Evolutionary conservation across 202 grass and related monocot species (phyloP), one percentile per base, ranked within the genome.

Genomic region (Alloteropsis angusta): DNA sequence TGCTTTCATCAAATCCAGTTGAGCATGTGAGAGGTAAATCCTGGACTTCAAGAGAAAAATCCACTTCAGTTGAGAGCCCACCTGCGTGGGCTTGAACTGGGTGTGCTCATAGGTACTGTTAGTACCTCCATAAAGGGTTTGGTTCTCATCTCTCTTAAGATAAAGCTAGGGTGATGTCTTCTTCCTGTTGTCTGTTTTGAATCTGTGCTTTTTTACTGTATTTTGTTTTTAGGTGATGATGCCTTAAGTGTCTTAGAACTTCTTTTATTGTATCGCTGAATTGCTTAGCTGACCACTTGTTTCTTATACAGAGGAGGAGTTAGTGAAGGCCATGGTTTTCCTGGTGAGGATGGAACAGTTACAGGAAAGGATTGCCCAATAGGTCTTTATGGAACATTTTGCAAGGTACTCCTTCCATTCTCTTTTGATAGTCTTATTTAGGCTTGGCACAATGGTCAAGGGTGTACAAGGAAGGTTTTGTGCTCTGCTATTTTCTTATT

Each of bases 371-470:
- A 86, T 85, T 98, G 95, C 75, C 95, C 95, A 49, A 79, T 87
- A 82, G 91, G 95, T 79, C 91, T 98, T 78, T 98, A 98, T 88
- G 95, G 95, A 79, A 88, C 81, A 83, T 98, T 94, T 88, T 98
- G 95, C 87, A 85, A 92, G 95, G 95, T 98, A 90, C 28, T 30
- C 1, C 28, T 3, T 1, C 28, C 28, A 30, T 30, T 30, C 3
- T 30, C 28, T 30, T 30, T 30, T 30, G 28, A 30, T 30, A 30
- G 28, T 30, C 28, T 30, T 30, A 30, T 30, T 30, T 30, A 30
- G 28, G 28, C 28, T 30, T 30, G 67, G 43, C 15, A 46, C 47
- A 48, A 47, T 41, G 28, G 3, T 37, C 18, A 64, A 30, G 28
- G 28, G 16, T 63, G 44, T 72, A 46, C 22, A 62, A 18, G 35